These are phyloP conservation scores for Lactifluus pinguis DNA, from an alignment of 768 basidiomycete genomes.

Conservation along the genomic window DNA sequence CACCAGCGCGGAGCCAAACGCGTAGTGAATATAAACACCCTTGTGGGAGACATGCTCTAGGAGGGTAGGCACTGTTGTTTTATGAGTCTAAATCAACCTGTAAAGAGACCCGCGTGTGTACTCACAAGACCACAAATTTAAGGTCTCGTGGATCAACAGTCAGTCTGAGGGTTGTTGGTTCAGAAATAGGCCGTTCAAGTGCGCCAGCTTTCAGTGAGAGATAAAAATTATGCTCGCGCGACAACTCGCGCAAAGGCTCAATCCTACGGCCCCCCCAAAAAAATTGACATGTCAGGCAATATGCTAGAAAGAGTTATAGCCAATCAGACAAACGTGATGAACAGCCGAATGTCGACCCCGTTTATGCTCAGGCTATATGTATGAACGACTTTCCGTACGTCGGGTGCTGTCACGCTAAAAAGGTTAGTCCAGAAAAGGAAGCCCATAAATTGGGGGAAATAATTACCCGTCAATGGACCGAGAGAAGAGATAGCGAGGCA, in stretches of 20 bases:
- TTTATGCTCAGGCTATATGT: slow-evolving; percentile 1
- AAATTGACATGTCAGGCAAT: neutral
- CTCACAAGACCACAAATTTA: slow-evolving; percentile 56
- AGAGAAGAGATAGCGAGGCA: neutral
- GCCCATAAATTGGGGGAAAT: neutral
- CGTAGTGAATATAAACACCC: slow-evolving; percentile 49
- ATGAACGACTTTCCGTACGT: slow-evolving; percentile 10
- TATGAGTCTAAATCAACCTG: neutral
- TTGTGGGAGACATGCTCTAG: slow-evolving; percentile 45
- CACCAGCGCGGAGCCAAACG: slow-evolving; percentile 52
- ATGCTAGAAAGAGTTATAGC: neutral
- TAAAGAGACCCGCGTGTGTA: slow-evolving; percentile 5
- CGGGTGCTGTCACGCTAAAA: neutral
- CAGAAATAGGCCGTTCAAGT: slow-evolving; percentile 45
- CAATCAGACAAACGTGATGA: slow-evolving; percentile 14
- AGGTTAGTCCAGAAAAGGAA: neutral
- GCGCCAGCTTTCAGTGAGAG: slow-evolving; percentile 46
- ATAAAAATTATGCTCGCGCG: slow-evolving; percentile 39
- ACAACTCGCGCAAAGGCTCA: slow-evolving; percentile 18
- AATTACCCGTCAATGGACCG: neutral
- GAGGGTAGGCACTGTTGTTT: slow-evolving; percentile 43
- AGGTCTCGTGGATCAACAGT: slow-evolving; percentile 45
- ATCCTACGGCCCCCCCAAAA: slow-evolving; percentile 5
- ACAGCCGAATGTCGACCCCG: slow-evolving; percentile 8
- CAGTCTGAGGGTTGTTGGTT: slow-evolving; percentile 39